A percentile compares a stretch with the other conserved stretches of the same genome.
phyloP scores from a whole-genome alignment of 257 asterid genomes.

The Capsicum pubescens region DNA sequence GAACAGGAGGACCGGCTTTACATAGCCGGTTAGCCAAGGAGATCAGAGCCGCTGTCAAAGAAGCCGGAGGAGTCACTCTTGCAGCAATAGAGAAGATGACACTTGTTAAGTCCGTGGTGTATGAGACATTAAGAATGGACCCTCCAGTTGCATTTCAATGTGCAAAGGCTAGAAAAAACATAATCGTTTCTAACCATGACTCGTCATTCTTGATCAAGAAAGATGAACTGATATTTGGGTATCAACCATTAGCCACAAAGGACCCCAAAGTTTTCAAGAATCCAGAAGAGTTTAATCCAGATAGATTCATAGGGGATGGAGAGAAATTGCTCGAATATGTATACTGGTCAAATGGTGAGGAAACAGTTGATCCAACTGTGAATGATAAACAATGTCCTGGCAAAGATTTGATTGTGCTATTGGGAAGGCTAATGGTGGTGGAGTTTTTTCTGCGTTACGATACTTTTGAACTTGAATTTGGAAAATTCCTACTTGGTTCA shows the following conservation, averaged over 20 bases:
- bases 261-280: constrained; percentile 54
- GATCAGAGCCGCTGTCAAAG: constrained; percentile 49
- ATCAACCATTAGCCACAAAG: constrained; percentile 67
- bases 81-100: constrained; percentile 51
- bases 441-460: constrained; percentile 70
- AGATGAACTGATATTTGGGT: constrained; percentile 77
- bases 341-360: constrained; percentile 79
- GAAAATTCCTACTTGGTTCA: constrained; percentile 51
- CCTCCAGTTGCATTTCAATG: constrained; percentile 75
- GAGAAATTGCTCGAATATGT: constrained; percentile 59
- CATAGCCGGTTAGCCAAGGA: constrained; percentile 62
- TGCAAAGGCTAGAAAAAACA: constrained; percentile 57
- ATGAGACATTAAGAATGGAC: constrained; percentile 66
- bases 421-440: constrained; percentile 67
- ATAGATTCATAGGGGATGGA: constrained; percentile 65
- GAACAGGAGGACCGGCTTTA: constrained; percentile 49
- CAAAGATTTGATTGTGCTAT: constrained; percentile 57
- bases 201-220: constrained; percentile 57
- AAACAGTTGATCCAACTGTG: constrained; percentile 51
- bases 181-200: constrained; percentile 55
- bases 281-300: constrained; percentile 52
- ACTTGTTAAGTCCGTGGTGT: constrained; percentile 64
- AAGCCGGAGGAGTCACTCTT: constrained; percentile 47
- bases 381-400: constrained; percentile 76
- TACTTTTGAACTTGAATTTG: constrained; percentile 46